Percentiles rank a stretch among this genome's conserved stretches.
Conservation (phyloP, 2,329 filamentous ascomycete genomes). For the Rhexocercosporidium sp. region DNA sequence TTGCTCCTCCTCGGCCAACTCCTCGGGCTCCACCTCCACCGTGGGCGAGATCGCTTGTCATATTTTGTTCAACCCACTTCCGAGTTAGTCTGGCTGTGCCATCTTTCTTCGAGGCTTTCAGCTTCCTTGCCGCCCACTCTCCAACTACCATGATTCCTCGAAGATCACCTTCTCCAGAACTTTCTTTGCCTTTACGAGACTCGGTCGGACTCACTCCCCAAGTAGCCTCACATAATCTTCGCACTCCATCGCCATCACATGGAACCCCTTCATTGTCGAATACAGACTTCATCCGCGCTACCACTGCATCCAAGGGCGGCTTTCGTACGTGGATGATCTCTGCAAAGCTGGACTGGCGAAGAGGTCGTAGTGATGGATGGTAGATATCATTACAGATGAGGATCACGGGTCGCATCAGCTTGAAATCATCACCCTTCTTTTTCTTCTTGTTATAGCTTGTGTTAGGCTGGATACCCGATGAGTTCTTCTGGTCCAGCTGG, state of each 20-base stretch:
- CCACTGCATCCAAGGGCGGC: conserved; percentile 84
- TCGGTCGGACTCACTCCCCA: conserved; percentile 82
- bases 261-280: conserved; percentile 89
- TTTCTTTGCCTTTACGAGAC: conserved; percentile 69
- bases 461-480: conserved; percentile 42
- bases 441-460: conserved; percentile 47
- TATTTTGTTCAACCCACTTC: conserved; percentile 76
- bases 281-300: conserved; percentile 78
- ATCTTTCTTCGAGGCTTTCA: conserved; percentile 56
- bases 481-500: conserved; percentile 83
- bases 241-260: conserved; percentile 86
- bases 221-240: conserved; percentile 81
- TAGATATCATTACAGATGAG: conserved; percentile 98
- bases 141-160: conserved; percentile 84
- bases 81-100: conserved; percentile 63
- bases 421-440: conserved; percentile 84
- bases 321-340: conserved; percentile 93
- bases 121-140: conserved; percentile 81
- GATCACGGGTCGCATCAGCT: conserved; percentile 84
- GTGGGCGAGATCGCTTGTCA: conserved; percentile 70
- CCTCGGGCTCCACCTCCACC: conserved; percentile 75
- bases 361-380: conserved; percentile 81
- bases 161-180: conserved; percentile 73
- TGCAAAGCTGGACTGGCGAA: conserved; percentile 83
- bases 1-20: conserved; percentile 71